These are phyloP conservation scores for Solanum tacnaense DNA, from an alignment of 257 asterid genomes.

Conservation along the genomic window DNA sequence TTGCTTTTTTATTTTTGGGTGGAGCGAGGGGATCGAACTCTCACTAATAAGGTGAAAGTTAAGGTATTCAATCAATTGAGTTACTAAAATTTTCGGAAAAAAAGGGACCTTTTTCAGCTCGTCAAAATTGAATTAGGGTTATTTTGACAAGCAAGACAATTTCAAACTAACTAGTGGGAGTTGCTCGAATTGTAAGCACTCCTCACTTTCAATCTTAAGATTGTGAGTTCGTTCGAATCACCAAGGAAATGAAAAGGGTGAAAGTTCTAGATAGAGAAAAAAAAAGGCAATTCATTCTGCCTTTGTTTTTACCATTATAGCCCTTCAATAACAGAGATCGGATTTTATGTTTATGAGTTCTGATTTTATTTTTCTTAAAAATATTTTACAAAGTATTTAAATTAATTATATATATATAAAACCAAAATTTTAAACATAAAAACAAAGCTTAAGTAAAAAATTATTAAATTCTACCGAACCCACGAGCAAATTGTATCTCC, in stretches of 20 bases:
- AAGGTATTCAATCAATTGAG: neutral
- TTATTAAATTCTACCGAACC: neutral
- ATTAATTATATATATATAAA: neutral
- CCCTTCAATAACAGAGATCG: neutral
- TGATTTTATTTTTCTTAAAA: neutral
- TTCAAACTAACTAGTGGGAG: neutral
- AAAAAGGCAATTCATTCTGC: neutral
- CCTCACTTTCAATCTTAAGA: neutral
- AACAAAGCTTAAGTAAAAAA: neutral
- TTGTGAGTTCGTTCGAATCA: neutral
- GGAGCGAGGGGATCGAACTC: neutral
- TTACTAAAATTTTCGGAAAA: neutral
- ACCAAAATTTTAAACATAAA: neutral
- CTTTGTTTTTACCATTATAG: slow-evolving; percentile 11
- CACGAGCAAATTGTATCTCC: neutral
- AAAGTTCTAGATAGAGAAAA: neutral
- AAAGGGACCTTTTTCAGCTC: neutral
- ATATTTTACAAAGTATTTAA: neutral
- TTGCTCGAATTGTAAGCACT: neutral
- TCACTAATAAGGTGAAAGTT: neutral
- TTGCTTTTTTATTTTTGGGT: neutral
- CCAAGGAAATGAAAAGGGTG: neutral
- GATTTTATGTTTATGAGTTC: neutral
- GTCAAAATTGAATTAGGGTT: slow-evolving; percentile 10
- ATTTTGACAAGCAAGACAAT: slow-evolving; percentile 1